Evolutionary conservation across 2,329 filamentous ascomycete species (phyloP).

Genomic region (Sporothrix pallida): DNA sequence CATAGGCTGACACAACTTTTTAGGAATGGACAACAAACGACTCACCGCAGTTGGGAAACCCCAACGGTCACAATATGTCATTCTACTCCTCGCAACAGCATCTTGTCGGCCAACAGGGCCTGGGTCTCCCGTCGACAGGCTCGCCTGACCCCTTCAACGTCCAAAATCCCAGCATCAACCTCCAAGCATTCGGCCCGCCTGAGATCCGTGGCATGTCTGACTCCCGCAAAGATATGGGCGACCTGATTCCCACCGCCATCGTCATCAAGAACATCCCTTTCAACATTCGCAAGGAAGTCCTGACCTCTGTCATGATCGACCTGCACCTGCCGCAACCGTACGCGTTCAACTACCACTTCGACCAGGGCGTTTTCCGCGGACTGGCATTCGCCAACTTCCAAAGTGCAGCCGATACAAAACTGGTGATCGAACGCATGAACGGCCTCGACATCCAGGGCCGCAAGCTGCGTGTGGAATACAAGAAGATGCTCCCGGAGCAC

Average conservation of each 20-base stretch:
- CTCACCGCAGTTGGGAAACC: conserved; percentile 30
- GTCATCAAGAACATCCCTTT: conserved; percentile 99
- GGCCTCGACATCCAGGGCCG: conserved; percentile 93
- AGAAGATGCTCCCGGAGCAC: conserved; percentile 96
- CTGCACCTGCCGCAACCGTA: conserved; percentile 93
- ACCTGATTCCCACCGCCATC: conserved; percentile 96
- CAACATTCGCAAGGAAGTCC: conserved; percentile 94
- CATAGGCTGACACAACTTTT: too few relatives aligned
- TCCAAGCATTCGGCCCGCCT: conserved; percentile 49
- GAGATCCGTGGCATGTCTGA: conserved; percentile 50
- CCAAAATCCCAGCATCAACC: conserved; percentile 47
- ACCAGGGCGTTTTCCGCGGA: conserved; percentile 94
- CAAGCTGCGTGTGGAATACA: conserved; percentile 96
- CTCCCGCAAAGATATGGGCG: conserved; percentile 67
- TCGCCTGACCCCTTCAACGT: conserved; percentile 48
- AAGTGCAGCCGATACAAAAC: conserved; percentile 88
- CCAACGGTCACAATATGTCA: conserved; percentile 32
- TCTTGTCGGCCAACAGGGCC: conserved; percentile 35
- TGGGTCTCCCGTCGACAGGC: conserved; percentile 48
- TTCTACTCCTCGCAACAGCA: conserved; percentile 38
- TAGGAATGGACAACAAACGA: conserved; percentile 41
- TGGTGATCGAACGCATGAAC: conserved; percentile 93
- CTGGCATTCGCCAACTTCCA: conserved; percentile 98
- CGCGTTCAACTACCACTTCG: conserved; percentile 99
- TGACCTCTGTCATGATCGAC: conserved; percentile 92